Percentiles rank a stretch among this genome's conserved stretches.
These are phyloP conservation scores for Amborella trichopoda DNA, from an alignment of 164 flowering plant genomes.

Conservation along the genomic window DNA sequence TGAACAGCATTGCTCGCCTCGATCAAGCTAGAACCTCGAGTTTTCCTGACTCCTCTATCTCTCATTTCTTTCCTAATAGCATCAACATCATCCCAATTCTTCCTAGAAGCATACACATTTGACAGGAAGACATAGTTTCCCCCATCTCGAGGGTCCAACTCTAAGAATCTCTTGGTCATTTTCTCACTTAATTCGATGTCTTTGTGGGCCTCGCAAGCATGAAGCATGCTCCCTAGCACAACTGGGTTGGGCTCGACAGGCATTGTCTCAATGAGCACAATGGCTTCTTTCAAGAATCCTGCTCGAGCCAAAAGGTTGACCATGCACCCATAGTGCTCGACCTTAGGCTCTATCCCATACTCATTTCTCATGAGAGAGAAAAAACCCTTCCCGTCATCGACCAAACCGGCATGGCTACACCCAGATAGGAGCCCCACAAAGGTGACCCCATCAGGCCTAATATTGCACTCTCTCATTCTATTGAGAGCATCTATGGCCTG, in stretches of 20 bases:
- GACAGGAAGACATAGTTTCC: constrained; percentile 68
- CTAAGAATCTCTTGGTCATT: constrained; percentile 34
- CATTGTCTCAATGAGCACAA: constrained; percentile 34
- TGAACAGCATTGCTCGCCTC: constrained; percentile 60
- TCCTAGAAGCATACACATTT: constrained; percentile 53
- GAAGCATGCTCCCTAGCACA: constrained; percentile 58
- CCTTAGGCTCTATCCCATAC: constrained; percentile 35
- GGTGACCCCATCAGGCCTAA: constrained; percentile 54
- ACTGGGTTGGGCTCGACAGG: constrained; percentile 50
- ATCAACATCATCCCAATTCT: constrained; percentile 60
- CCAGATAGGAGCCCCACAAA: constrained; percentile 54
- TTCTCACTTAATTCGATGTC: constrained; percentile 42
- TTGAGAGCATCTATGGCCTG: constrained; percentile 1
- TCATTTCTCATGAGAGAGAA: constrained; percentile 33
- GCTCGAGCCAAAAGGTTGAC: constrained; percentile 60
- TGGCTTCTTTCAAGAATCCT: constrained; percentile 50
- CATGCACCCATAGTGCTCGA: constrained; percentile 69
- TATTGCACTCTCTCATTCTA: neutral
- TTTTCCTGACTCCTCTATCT: constrained; percentile 40
- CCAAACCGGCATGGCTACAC: constrained; percentile 53
- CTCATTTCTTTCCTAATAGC: constrained; percentile 45
- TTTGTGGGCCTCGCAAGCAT: constrained; percentile 48
- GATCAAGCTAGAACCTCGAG: constrained; percentile 68
- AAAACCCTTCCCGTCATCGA: constrained; percentile 38
- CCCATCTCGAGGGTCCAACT: constrained; percentile 51